These are phyloP conservation scores for Phytophthora nicotianae DNA, from an alignment of 352 stramenopile genomes.

Conservation along the genomic window DNA sequence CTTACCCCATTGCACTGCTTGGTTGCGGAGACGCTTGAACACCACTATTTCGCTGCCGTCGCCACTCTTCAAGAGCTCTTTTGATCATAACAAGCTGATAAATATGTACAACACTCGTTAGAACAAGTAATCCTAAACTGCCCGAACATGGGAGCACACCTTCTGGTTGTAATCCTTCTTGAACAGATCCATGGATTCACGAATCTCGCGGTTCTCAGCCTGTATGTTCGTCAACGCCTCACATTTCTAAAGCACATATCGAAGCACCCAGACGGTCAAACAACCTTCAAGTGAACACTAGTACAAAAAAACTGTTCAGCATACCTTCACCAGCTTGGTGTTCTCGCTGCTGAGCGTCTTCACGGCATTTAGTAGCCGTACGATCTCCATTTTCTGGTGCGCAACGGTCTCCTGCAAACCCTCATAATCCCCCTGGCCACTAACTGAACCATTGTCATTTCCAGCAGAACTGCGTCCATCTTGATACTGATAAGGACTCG, in stretches of 20 bases:
- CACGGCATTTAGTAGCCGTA: slow-evolving; percentile 79
- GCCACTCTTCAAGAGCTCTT: slow-evolving; percentile 88
- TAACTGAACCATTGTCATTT: slow-evolving; percentile 1
- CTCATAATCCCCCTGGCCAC: slow-evolving; percentile 40
- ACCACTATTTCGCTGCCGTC: slow-evolving; percentile 56
- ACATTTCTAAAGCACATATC: slow-evolving; percentile 58
- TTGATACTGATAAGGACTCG: slow-evolving; percentile 20
- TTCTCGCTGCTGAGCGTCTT: slow-evolving; percentile 89
- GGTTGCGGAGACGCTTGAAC: slow-evolving; percentile 14
- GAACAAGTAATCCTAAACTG: not conserved
- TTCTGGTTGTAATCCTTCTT: slow-evolving; percentile 90
- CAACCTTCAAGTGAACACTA: not conserved
- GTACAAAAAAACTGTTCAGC: not conserved
- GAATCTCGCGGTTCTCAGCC: slow-evolving; percentile 76
- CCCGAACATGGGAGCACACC: slow-evolving; percentile 34
- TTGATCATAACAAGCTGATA: slow-evolving; percentile 89
- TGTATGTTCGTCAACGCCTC: slow-evolving; percentile 74
- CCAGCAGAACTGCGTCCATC: slow-evolving; percentile 9
- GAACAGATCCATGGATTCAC: slow-evolving; percentile 85
- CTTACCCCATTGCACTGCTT: slow-evolving; percentile 22
- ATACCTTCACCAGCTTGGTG: slow-evolving; percentile 81
- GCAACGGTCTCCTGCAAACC: slow-evolving; percentile 59
- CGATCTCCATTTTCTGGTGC: slow-evolving; percentile 85
- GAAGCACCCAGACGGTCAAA: slow-evolving; percentile 4
- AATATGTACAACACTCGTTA: not conserved